A percentile compares a stretch with the other conserved stretches of the same genome.
Conservation (phyloP, 139 green algal species). For the Chlorella sp. region DNA sequence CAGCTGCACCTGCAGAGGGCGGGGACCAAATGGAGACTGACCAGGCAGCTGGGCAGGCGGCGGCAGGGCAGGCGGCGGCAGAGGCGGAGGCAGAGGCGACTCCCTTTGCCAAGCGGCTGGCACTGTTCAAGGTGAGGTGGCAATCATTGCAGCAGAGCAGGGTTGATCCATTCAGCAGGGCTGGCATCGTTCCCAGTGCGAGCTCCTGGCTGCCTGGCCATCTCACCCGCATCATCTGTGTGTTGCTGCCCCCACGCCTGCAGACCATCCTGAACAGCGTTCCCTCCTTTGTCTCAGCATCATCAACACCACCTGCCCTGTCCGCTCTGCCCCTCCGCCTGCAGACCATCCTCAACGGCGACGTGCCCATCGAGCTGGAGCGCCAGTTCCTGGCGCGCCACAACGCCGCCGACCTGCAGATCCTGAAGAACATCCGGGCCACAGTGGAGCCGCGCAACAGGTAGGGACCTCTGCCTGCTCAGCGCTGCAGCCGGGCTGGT, state of each 20-base stretch:
- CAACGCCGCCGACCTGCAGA: conserved; percentile 83
- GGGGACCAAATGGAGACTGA: conserved; percentile 27
- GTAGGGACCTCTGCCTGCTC: no score
- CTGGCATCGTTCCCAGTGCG: no score
- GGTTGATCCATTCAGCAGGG: neutral
- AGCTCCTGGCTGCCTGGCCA: no score
- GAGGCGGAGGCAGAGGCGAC: neutral
- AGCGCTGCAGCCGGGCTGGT: no score
- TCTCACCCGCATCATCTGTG: no score
- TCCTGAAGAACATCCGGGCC: conserved; percentile 94
- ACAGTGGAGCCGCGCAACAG: conserved; percentile 75
- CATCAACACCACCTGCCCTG: no score
- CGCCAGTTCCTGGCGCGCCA: conserved; percentile 96
- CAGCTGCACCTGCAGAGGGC: conserved; percentile 34
- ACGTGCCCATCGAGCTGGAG: conserved; percentile 87
- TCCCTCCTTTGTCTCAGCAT: neutral
- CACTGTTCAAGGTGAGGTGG: conserved; percentile 19
- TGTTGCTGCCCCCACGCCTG: neutral
- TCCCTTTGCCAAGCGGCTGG: neutral
- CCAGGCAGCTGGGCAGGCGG: conserved; percentile 21
- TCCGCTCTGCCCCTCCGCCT: no score
- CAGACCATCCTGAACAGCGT: conserved; percentile 84
- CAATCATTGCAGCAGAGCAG: no score
- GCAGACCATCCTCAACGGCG: conserved; percentile 85
- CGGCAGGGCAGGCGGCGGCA: neutral